A percentile compares a stretch with the other conserved stretches of the same genome.
phyloP scores from a whole-genome alignment of 2,329 filamentous ascomycete species.

The Apiospora kogelbergensis region DNA sequence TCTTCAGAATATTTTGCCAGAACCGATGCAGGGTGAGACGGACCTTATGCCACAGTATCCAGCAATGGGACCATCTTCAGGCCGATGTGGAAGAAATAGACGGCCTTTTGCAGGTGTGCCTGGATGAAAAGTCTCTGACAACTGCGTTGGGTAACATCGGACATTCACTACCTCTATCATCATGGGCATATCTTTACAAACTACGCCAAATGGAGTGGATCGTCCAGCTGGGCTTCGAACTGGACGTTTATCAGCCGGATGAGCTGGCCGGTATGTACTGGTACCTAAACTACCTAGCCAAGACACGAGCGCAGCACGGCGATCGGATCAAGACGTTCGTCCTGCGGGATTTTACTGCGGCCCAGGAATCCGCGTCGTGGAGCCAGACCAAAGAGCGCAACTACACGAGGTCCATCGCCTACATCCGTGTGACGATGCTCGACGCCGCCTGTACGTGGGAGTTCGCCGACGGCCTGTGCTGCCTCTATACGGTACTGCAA shows the following conservation, averaged over 20 bases:
- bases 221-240: slow-evolving; percentile 89
- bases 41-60: slow-evolving; percentile 79
- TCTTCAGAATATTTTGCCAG: slow-evolving; percentile 82
- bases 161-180: slow-evolving; percentile 73
- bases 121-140: slow-evolving; percentile 59
- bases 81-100: slow-evolving; percentile 79
- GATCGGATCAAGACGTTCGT: slow-evolving; percentile 72
- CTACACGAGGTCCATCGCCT: slow-evolving; percentile 50
- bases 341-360: slow-evolving; percentile 37
- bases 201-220: slow-evolving; percentile 85
- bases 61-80: slow-evolving; percentile 83
- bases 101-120: slow-evolving; percentile 60
- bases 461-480: slow-evolving; percentile 53
- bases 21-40: slow-evolving; percentile 89
- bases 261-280: slow-evolving; percentile 90
- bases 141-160: slow-evolving; percentile 38
- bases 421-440: slow-evolving; percentile 60
- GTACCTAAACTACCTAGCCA: slow-evolving; percentile 75
- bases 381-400: slow-evolving; percentile 39
- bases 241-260: slow-evolving; percentile 83
- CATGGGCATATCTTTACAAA: slow-evolving; percentile 90
- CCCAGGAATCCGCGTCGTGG: slow-evolving; percentile 24
- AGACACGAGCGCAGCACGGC: slow-evolving; percentile 66
- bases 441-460: slow-evolving; percentile 64
- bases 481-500: slow-evolving; percentile 66